A percentile compares a stretch with the other conserved stretches of the same genome.
phyloP scores from a whole-genome alignment of 2,329 filamentous ascomycete genomes.

The Tolypocladium amazonense region DNA sequence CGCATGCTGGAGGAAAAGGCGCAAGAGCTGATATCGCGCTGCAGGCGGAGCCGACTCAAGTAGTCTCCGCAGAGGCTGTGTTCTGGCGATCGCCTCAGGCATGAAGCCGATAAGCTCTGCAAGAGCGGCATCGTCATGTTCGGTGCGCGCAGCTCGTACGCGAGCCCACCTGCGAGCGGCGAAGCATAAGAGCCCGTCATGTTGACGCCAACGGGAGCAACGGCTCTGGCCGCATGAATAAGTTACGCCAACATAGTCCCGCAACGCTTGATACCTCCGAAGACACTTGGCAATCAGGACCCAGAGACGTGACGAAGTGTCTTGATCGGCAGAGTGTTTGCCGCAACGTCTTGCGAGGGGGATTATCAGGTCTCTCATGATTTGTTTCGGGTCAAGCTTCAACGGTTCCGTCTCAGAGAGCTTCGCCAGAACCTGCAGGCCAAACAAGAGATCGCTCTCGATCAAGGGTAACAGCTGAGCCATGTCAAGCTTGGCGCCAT shows the following conservation, averaged over 20 bases:
- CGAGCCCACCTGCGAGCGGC: not conserved
- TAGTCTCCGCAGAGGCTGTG: not conserved
- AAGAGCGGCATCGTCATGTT: not conserved
- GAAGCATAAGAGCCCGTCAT: not conserved
- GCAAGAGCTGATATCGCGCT: not conserved
- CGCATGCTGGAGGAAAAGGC: not conserved
- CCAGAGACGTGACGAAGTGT: not conserved
- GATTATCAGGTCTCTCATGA: not conserved
- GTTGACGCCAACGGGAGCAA: no score
- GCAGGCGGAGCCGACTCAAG: not conserved
- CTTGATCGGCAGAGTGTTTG: not conserved
- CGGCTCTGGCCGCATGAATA: no score
- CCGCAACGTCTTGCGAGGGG: not conserved
- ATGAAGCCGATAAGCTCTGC: not conserved
- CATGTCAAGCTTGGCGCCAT: not conserved
- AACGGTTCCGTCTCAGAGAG: not conserved
- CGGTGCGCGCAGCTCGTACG: not conserved
- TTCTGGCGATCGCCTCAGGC: not conserved
- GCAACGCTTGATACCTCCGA: not conserved
- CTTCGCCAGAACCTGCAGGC: not conserved
- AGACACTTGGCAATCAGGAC: not conserved
- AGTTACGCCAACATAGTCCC: not conserved
- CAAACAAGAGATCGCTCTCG: not conserved
- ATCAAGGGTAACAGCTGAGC: not conserved
- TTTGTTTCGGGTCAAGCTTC: not conserved